Percentiles rank a stretch among this genome's conserved stretches.
Evolutionary conservation across 345 rosid genomes (phyloP).

Genomic region (Boechera divaricarpa): DNA sequence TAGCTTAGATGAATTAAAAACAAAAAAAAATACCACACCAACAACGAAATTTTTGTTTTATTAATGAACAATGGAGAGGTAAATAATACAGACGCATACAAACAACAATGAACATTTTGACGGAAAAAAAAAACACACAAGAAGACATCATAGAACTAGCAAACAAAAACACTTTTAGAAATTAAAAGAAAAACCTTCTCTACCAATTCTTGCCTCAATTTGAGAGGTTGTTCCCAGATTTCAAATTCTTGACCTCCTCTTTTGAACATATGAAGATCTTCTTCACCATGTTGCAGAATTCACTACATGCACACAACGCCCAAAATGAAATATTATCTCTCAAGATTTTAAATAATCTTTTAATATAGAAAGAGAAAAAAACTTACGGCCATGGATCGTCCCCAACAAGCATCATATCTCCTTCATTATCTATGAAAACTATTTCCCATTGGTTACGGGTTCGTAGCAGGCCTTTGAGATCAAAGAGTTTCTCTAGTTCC

Average conservation of each 20-base stretch:
- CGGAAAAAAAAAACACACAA: no score
- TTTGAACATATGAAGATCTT: background rate
- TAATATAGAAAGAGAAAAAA: background rate
- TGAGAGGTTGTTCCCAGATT: background rate
- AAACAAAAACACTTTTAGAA: no score
- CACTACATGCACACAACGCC: background rate
- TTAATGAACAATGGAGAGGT: no score
- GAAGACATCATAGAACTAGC: no score
- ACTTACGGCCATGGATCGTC: constrained; percentile 86
- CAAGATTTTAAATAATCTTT: background rate
- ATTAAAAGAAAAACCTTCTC: no score
- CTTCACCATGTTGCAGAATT: background rate
- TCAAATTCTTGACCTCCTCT: background rate
- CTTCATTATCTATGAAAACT: constrained; percentile 66
- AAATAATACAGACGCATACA: no score
- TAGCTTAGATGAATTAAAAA: no score
- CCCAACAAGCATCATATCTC: constrained; percentile 73
- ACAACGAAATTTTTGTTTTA: no score
- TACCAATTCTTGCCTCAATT: background rate
- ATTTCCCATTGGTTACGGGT: constrained; percentile 58
- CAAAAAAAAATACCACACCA: no score
- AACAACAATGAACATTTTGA: no score
- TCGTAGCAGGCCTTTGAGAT: constrained; percentile 55
- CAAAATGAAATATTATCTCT: background rate
- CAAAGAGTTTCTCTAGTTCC: constrained; percentile 64